Evolutionary conservation across 805 yeast genomes (phyloP), one percentile per base, ranked within the genome.

Genomic region (Candida coquimbonensis): DNA sequence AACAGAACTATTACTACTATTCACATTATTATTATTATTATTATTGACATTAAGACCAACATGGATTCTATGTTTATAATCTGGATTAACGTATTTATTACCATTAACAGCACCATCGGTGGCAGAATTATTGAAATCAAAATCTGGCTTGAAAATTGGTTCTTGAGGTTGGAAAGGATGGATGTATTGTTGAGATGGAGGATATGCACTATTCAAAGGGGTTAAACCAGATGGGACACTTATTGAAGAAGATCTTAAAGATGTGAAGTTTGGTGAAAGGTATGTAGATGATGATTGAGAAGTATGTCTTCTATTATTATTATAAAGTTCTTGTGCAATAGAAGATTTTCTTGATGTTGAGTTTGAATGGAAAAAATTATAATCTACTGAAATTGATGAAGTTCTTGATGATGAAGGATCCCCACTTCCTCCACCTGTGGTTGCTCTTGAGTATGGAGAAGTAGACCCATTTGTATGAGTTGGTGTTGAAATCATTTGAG

Each of bases 301-400:
- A 36, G 48, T 51, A 5, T 52, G 56, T 43, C 59, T 49, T 38
- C 53, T 52, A 16, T 27, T 40, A 17, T 49, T 16, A 49, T 65
- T 68, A 59, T 69, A 70, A 42, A 68, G 58, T 47, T 72, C 76
- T 9, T 68, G 73, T 13, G 72, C 73, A 39, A 69, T 52, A 4
- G 73, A 67, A 8, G 74, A 67, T 44, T 74, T 64, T 52, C 76
- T 61, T 44, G 70, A 65, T 7, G 61, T 58, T 11, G 69, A 61
- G 42, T 54, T 57, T 11, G 47, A 42, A 26, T 39, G 45, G 9
- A 33, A 16, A 29, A 51, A 55, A 45, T 44, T 42, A 47, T 49
- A 67, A 52, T 54, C 65, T 34, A 64, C 59, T 0, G 72, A 65
- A 36, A 70, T 63, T 5, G 73, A 69, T 49, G 69, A 67, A 51